Evolutionary conservation across 345 rosid genomes (phyloP), one percentile per base, ranked within the genome.

Genomic region (Gynandropsis gynandra): DNA sequence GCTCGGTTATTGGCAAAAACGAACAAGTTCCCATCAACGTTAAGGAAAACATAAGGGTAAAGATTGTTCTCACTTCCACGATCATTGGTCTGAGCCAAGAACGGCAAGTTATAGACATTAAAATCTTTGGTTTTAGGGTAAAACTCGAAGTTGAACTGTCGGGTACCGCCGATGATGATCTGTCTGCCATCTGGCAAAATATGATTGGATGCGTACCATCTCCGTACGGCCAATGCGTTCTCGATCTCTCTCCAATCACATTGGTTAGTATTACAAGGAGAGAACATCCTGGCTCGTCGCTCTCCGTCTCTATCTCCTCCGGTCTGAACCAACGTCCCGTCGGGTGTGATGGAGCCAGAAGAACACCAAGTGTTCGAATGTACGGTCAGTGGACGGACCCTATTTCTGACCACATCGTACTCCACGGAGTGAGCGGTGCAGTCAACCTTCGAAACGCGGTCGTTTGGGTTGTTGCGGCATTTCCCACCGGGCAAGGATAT

Each of bases 341-440:
- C 79, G 1, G 83, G 69, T 60, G 42, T 44, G 13, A 75, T 68
- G 16, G 86, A 64, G 3, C 97, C 95, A n/a, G 97, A 88, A 6
- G 95, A 88, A 63, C 97, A 85, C 95, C 92, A 89, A 10, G 81
- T 81, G 40, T 82, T 65, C 3, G 82, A 77, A 43, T 71, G 87
- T 16, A 89, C 95, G 53, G 66, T 75, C 19, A 85, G 81, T 7
- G 95, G 74, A 16, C 95, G 52, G 61, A 78, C 18, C 4, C 45
- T 56, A 46, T 88, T 80, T 4, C 64, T 7, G 6, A 63, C 31
- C 16, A 77, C 83, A 67, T 85, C 65, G 60, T 80, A 89, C 52
- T 85, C 95, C 11, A 69, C 58, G 1, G 97, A 85, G 56, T 85
- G 92, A 15, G 97, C 97, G 14, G 92, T 75, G 74, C 95, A 89